Evolutionary conservation across 2,329 filamentous ascomycete genomes (phyloP).

Genomic region (Penicillium fuscoglaucum): DNA sequence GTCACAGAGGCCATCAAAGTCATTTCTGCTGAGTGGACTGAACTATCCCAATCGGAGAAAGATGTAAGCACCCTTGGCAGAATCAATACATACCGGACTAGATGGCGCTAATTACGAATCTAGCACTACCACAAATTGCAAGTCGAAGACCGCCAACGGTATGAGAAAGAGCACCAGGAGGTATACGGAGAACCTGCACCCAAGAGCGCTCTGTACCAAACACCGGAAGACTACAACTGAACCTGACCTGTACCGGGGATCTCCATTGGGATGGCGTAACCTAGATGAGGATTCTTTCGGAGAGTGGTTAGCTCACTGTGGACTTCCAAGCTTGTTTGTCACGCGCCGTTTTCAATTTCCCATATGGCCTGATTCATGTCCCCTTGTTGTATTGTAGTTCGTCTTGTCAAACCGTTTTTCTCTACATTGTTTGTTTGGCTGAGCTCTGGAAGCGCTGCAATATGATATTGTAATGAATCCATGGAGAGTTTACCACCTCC

Average conservation of each 20-base stretch:
- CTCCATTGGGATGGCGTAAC: background rate
- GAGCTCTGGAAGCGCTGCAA: background rate
- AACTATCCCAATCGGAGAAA: constrained; percentile 36
- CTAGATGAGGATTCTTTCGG: background rate
- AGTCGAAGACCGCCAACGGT: constrained; percentile 34
- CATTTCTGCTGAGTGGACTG: constrained; percentile 29
- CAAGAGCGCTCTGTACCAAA: background rate
- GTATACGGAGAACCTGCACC: constrained; percentile 34
- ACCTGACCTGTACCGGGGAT: background rate
- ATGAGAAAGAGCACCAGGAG: constrained; percentile 36
- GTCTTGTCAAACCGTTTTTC: background rate
- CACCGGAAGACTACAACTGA: background rate
- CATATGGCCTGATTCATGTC: background rate
- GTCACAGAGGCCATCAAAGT: constrained; percentile 35
- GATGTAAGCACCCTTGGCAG: constrained; percentile 31
- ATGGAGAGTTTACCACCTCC: background rate
- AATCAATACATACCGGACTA: background rate
- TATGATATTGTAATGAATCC: background rate
- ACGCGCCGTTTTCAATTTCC: background rate
- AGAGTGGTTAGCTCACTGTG: background rate
- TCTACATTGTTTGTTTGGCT: background rate
- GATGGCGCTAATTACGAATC: constrained; percentile 13
- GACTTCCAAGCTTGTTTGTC: background rate
- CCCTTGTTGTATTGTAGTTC: background rate
- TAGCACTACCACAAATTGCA: constrained; percentile 32